Evolutionary conservation across 495 filamentous ascomycete genomes (phyloP).

Genomic region (Daldinia decipiens): DNA sequence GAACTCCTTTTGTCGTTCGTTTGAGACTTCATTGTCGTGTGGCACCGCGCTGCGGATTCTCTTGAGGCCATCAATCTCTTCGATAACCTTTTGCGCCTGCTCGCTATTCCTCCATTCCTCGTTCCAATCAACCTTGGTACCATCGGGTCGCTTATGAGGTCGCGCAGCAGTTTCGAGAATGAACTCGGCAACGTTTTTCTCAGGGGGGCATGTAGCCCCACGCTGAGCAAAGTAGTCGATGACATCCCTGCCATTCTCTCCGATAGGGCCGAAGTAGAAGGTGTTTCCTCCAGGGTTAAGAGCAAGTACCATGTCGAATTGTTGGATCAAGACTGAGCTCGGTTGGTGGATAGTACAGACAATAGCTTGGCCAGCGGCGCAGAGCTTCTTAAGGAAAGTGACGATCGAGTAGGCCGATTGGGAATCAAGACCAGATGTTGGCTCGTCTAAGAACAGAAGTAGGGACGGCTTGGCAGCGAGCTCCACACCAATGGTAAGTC

Average conservation of each 20-base stretch:
- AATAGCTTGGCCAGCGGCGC: constrained; percentile 77
- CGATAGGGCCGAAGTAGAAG: constrained; percentile 75
- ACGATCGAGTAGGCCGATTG: constrained; percentile 87
- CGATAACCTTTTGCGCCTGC: constrained; percentile 70
- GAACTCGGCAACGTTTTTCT: constrained; percentile 82
- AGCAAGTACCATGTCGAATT: constrained; percentile 75
- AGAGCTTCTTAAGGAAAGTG: constrained; percentile 84
- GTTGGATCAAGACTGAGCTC: constrained; percentile 69
- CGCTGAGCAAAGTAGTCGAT: constrained; percentile 63
- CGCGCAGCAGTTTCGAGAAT: constrained; percentile 84
- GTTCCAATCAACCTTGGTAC: constrained; percentile 81
- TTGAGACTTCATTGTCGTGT: constrained; percentile 49
- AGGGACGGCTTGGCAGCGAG: constrained; percentile 86
- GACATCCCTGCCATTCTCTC: constrained; percentile 58
- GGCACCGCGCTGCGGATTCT: constrained; percentile 37
- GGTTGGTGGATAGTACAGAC: constrained; percentile 85
- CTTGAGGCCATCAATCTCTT: constrained; percentile 77
- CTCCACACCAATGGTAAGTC: constrained; percentile 91
- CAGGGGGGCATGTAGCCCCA: constrained; percentile 75
- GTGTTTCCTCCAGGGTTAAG: constrained; percentile 75
- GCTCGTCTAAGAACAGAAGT: constrained; percentile 84
- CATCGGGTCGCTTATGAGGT: constrained; percentile 71
- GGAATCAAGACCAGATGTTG: constrained; percentile 83
- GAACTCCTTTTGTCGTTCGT: constrained; percentile 45
- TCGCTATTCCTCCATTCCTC: constrained; percentile 77